Evolutionary conservation across 306 rosid genomes (phyloP), one percentile per base, ranked within the genome.

Genomic region (Sindora glabra): DNA sequence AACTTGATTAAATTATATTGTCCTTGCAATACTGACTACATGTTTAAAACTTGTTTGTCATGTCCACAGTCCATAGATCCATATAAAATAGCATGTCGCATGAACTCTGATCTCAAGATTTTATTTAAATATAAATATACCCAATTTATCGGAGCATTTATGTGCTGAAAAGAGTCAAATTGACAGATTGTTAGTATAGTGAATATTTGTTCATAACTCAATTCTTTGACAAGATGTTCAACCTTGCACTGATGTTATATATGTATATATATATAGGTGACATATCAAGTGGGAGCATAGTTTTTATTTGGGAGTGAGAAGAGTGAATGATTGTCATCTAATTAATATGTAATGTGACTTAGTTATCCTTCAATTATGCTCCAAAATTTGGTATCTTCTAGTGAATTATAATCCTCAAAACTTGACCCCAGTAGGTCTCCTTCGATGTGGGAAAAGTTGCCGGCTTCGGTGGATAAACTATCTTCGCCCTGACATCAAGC

Each of bases 401-500:
- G 14, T 29, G 32, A 44, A 56, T 19, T 49, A 50, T 67, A 48
- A 55, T 19, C 25, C 2, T 46, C 1, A 21, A 27, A 59, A 27
- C 26, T 18, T 63, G 62, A 1, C 25, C 44, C 36, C 9, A 44
- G 2, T 52, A 81, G 86, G 86, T 57, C 83, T 81, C 10, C 65
- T 62, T 37, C 67, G 86, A 58, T 81, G 86, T 54, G 83, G 86
- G 17, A 81, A 81, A 47, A 81, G 86, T 37, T 81, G 86, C 44
- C 63, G 86, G 36, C 86, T 81, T 15, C 49, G 86, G 37, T 81
- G 86, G 86, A 74, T 81, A 70, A 81, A 81, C 53, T 81, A 81
- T 74, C 86, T 81, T 53, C 75, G 78, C n/a, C 86, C 86, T 24
- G 81, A 74, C 50, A 77, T 81, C 64, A 81, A 81, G 61, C 86